Evolutionary conservation across 176 grass and related monocot genomes (phyloP), one percentile per base, ranked within the genome.

Genomic region (Oryza glumipatula): DNA sequence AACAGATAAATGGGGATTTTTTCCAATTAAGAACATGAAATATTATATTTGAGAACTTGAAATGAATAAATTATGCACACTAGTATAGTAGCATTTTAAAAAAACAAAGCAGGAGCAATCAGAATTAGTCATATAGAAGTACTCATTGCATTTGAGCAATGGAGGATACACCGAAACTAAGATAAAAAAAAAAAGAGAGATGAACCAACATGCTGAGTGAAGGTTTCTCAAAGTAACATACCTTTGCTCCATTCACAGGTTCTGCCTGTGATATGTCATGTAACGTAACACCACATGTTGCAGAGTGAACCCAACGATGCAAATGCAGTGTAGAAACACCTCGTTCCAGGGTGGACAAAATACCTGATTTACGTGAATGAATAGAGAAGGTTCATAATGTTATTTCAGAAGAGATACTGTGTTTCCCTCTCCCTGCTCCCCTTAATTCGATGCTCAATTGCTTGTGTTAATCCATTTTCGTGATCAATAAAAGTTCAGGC

Each of bases 171-270:
- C 49, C 14, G 1, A 17, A 84, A 68, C 58, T 14, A 43, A 23
- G 21, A 56, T 68, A 26, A 26, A 26, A 26, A 26, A 26, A 77
- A 67, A 30, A 23, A 51, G 7, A 49, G 0, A 4, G 19, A 72
- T 32, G 4, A 68, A 70, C 19, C n/a, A 15, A 47, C 38, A 19
- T 52, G 51, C n/a, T 23, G 9, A 15, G 54, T n/a, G 17, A 85
- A 77, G 38, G 41, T 12, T 73, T 13, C 56, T 22, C 4, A 86
- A 56, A 74, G 68, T 8, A 69, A 22, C 28, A 11, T 86, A 90
- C 88, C 76, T 74, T 86, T 30, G 48, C 19, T 49, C 8, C 68
- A 74, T 86, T 74, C 11, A 47, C 49, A 13, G 82, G 49, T 68
- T 73, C 79, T 73, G 10, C 67, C n/a, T 73, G 79, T 22, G 74